phyloP scores from a whole-genome alignment of 148 eudicot species.

The Salicornia ramosissima region DNA sequence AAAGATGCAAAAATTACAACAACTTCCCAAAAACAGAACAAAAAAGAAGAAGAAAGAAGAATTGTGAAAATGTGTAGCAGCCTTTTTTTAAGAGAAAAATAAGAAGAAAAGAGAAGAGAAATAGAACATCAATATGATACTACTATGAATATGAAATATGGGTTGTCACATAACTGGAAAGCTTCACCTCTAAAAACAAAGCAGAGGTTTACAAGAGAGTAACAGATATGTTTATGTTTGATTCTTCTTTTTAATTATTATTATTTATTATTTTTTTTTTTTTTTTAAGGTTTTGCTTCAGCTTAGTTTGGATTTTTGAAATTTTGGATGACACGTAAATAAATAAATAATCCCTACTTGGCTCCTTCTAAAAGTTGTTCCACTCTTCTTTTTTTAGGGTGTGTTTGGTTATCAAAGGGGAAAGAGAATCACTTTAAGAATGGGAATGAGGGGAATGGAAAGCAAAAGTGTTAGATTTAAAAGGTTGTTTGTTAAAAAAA shows the following conservation, averaged over 20 bases:
- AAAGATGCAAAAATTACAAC: neutral
- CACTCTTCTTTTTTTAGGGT: too few species aligned
- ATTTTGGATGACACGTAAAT: too few species aligned
- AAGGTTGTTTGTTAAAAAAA: too few species aligned
- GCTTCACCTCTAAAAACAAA: conserved; percentile 9
- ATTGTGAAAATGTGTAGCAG: conserved; percentile 12
- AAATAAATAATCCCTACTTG: too few species aligned
- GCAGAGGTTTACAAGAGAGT: neutral
- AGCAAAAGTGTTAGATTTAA: too few species aligned
- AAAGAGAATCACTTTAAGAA: too few species aligned
- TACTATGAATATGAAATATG: neutral
- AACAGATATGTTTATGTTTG: neutral
- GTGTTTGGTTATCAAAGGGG: too few species aligned
- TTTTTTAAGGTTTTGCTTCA: too few species aligned
- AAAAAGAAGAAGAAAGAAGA: neutral
- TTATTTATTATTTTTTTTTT: neutral
- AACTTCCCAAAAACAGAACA: neutral
- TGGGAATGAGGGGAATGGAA: too few species aligned
- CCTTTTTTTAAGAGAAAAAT: conserved; percentile 2
- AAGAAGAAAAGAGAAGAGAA: neutral
- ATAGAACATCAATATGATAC: neutral
- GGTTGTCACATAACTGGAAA: conserved; percentile 22
- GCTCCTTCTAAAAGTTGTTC: too few species aligned
- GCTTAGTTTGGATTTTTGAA: too few species aligned
- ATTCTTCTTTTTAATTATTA: neutral